phyloP scores from a whole-genome alignment of 495 filamentous ascomycete genomes.

The Letharia columbiana region DNA sequence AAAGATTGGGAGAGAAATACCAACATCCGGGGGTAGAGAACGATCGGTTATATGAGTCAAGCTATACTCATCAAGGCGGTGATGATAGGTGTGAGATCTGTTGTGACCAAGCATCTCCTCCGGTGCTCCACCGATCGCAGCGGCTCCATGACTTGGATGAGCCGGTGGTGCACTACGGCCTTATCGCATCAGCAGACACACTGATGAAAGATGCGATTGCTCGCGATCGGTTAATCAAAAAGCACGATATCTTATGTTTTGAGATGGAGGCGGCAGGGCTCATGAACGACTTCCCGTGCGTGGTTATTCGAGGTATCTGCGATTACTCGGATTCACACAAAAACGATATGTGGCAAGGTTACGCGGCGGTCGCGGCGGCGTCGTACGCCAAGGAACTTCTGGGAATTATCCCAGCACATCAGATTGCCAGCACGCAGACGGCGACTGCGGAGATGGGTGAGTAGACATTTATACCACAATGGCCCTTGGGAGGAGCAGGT shows the following conservation, averaged over 20 bases:
- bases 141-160: constrained; percentile 21
- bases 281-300: constrained; percentile 26
- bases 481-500: too few species aligned
- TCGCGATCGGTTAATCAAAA: too few species aligned
- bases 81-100: constrained; percentile 16
- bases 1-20: constrained; percentile 23
- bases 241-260: too few species aligned
- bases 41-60: constrained; percentile 29
- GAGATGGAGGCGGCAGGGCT: too few species aligned
- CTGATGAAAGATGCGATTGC: too few species aligned
- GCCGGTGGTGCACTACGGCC: not conserved
- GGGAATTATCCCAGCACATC: constrained; percentile 4
- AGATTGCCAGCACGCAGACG: not conserved
- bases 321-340: constrained; percentile 38
- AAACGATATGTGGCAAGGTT: constrained; percentile 32
- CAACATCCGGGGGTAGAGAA: constrained; percentile 18
- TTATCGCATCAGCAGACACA: too few species aligned
- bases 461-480: not conserved
- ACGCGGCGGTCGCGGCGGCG: constrained; percentile 32
- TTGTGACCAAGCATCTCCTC: constrained; percentile 15
- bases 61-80: constrained; percentile 27
- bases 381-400: constrained; percentile 32
- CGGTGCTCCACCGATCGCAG: constrained; percentile 18
- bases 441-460: constrained; percentile 2
- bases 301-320: constrained; percentile 36